phyloP scores from a whole-genome alignment of 345 rosid species.

The Alliaria petiolata region DNA sequence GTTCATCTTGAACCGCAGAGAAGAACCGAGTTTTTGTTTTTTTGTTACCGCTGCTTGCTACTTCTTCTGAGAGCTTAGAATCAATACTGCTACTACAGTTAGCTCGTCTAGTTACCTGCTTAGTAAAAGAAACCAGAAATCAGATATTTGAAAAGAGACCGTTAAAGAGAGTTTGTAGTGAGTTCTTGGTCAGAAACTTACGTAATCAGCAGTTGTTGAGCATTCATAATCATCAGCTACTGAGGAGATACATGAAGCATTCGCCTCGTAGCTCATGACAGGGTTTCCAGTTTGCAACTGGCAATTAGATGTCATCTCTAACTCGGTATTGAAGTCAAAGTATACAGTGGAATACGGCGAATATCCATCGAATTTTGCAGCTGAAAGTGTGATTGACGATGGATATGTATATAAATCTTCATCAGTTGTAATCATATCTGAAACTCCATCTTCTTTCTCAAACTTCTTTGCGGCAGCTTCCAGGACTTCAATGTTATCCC shows the following conservation, averaged over 20 bases:
- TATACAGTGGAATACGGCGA: slow-evolving; percentile 62
- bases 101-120: slow-evolving; percentile 47
- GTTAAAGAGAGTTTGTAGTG: background rate
- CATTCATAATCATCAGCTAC: slow-evolving; percentile 39
- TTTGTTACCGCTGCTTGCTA: slow-evolving; percentile 30
- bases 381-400: slow-evolving; percentile 34
- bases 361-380: slow-evolving; percentile 52
- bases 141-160: background rate
- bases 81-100: slow-evolving; percentile 43
- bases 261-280: slow-evolving; percentile 31
- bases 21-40: slow-evolving; percentile 33
- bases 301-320: background rate
- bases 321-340: slow-evolving; percentile 30
- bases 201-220: slow-evolving; percentile 39
- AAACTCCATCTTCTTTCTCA: slow-evolving; percentile 51
- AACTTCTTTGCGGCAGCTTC: slow-evolving; percentile 84
- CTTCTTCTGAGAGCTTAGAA: slow-evolving; percentile 37
- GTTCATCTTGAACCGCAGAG: slow-evolving; percentile 39
- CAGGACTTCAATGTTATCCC: slow-evolving; percentile 63
- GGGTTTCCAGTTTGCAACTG: slow-evolving; percentile 20
- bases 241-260: slow-evolving; percentile 47
- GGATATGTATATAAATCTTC: slow-evolving; percentile 56
- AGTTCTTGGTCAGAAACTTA: slow-evolving; percentile 40
- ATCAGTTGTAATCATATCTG: slow-evolving; percentile 35
- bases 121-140: background rate